Percentiles rank a stretch among this genome's conserved stretches.
Evolutionary conservation across 2,329 filamentous ascomycete species (phyloP).

Genomic region (Aureobasidium subglaciale): DNA sequence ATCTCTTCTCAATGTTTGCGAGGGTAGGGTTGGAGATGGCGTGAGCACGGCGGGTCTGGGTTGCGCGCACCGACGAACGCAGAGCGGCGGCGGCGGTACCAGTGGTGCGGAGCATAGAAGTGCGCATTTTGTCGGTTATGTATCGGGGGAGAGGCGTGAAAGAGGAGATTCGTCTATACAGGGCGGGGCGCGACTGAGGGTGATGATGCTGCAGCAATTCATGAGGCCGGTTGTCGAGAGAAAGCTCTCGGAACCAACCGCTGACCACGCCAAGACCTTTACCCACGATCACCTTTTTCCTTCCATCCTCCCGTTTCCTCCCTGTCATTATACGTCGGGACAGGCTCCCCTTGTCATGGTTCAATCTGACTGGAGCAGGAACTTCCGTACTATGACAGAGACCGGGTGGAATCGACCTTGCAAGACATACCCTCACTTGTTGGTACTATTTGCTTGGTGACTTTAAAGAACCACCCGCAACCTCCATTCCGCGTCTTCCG

Average conservation of each 20-base stretch:
- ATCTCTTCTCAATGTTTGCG: constrained; percentile 98
- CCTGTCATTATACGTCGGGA: background rate
- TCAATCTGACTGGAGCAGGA: too few relatives aligned
- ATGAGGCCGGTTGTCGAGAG: constrained; percentile 1
- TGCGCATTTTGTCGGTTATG: constrained; percentile 17
- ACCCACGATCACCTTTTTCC: background rate
- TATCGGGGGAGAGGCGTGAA: background rate
- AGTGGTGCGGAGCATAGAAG: constrained; percentile 18
- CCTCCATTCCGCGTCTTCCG: too few relatives aligned
- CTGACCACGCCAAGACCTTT: constrained; percentile 1
- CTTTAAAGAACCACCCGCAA: too few relatives aligned
- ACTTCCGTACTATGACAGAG: too few relatives aligned
- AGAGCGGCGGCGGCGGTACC: constrained; percentile 16
- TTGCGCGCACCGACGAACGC: constrained; percentile 19
- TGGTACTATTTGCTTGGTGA: too few relatives aligned
- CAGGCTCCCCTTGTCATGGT: too few relatives aligned
- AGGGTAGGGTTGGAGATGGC: constrained; percentile 97
- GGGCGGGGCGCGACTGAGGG: background rate
- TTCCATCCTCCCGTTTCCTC: background rate
- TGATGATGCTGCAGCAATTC: constrained; percentile 9
- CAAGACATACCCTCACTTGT: too few relatives aligned
- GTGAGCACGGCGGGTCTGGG: constrained; percentile 61
- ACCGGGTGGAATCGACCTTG: too few relatives aligned
- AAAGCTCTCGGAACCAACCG: constrained; percentile 7
- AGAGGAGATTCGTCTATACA: constrained; percentile 5